Evolutionary conservation across 2,329 filamentous ascomycete species (phyloP).

Genomic region (Aspergillus sp.): DNA sequence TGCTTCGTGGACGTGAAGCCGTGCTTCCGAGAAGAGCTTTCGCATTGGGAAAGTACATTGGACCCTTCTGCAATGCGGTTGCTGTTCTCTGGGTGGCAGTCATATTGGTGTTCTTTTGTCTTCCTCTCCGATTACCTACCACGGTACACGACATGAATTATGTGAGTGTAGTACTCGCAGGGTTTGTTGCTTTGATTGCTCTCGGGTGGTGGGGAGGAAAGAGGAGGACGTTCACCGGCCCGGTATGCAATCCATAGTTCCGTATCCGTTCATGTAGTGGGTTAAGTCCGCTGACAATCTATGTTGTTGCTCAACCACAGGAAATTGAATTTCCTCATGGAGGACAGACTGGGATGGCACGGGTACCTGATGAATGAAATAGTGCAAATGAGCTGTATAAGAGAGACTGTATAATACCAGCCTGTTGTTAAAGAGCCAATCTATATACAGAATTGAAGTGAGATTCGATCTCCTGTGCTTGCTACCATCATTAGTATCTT

Average conservation of each 20-base stretch:
- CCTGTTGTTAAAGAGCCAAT: no score
- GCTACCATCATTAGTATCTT: no score
- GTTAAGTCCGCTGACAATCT: not conserved
- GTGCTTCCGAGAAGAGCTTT: constrained; percentile 27
- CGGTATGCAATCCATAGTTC: not conserved
- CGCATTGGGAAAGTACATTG: constrained; percentile 36
- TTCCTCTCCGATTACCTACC: constrained; percentile 46
- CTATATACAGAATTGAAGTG: no score
- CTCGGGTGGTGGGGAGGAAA: constrained; percentile 4
- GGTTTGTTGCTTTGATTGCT: not conserved
- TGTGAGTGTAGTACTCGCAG: constrained; percentile 1
- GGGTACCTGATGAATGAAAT: not conserved
- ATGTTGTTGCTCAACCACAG: not conserved
- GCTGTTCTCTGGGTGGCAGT: constrained; percentile 49
- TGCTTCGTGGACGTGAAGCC: constrained; percentile 38
- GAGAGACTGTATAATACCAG: not conserved
- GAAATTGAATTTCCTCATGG: not conserved
- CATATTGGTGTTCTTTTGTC: constrained; percentile 50
- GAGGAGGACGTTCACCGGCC: constrained; percentile 1
- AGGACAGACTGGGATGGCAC: not conserved
- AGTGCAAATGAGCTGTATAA: not conserved
- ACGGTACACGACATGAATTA: constrained; percentile 53
- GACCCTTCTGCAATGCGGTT: constrained; percentile 43
- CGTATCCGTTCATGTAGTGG: not conserved
- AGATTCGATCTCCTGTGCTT: no score